Percentiles rank a stretch among this genome's conserved stretches.
Conservation (phyloP, 1,139 yeast genomes). For the Sugiyamaella grinbergsii region DNA sequence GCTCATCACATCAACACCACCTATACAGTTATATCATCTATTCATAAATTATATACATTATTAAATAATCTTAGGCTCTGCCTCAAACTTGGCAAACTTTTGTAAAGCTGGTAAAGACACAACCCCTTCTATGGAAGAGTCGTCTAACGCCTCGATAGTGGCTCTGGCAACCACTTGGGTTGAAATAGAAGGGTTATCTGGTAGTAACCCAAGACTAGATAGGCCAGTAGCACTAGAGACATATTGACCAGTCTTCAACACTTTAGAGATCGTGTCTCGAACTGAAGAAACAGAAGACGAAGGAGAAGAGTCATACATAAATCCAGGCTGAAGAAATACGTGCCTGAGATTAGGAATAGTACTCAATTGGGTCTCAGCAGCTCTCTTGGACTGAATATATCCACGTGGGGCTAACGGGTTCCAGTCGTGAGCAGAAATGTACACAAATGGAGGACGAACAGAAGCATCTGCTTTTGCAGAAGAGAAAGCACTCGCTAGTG, state of each 20-base stretch:
- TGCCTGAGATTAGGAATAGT: constrained; percentile 51
- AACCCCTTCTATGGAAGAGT: constrained; percentile 55
- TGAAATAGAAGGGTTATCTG: constrained; percentile 48
- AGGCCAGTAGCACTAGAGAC: constrained; percentile 33
- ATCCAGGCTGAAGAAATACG: constrained; percentile 73
- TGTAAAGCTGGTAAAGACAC: constrained; percentile 52
- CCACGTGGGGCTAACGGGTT: constrained; percentile 56
- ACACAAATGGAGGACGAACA: constrained; percentile 55
- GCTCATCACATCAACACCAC: no score
- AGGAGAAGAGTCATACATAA: constrained; percentile 60
- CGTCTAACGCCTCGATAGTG: constrained; percentile 57
- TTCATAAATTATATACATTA: neutral
- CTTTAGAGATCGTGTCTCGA: constrained; percentile 23
- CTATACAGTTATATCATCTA: no score
- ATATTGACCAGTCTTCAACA: constrained; percentile 17
- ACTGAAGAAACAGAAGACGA: constrained; percentile 14
- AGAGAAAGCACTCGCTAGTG: constrained; percentile 59
- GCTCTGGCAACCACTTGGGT: constrained; percentile 69
- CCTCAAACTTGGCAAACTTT: constrained; percentile 29
- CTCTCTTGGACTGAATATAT: constrained; percentile 73
- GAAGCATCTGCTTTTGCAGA: constrained; percentile 15
- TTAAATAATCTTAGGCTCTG: constrained; percentile 11
- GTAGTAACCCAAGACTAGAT: constrained; percentile 35
- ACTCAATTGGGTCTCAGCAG: constrained; percentile 64
- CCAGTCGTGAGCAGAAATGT: constrained; percentile 77